phyloP scores from a whole-genome alignment of 495 filamentous ascomycete species.

The Penicillium manginii region DNA sequence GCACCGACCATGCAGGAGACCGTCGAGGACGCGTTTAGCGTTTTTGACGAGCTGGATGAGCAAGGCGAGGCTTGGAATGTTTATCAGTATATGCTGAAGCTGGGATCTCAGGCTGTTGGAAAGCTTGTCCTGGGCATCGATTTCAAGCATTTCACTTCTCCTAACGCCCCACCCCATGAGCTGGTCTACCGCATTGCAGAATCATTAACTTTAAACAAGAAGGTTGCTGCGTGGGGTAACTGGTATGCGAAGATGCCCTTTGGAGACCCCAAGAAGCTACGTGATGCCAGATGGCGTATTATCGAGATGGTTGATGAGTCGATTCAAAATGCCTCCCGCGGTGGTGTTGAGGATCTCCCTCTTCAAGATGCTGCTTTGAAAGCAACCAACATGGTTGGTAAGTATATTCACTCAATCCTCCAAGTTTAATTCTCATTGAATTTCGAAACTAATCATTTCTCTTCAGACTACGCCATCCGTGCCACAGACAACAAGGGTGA shows the following conservation, averaged over 20 bases:
- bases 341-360: constrained; percentile 42
- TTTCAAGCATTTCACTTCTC: constrained; percentile 50
- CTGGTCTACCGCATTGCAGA: constrained; percentile 43
- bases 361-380: constrained; percentile 53
- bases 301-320: constrained; percentile 37
- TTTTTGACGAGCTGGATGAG: constrained; percentile 56
- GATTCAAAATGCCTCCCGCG: constrained; percentile 28
- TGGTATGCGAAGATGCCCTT: constrained; percentile 59
- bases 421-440: background rate
- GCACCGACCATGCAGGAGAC: constrained; percentile 54
- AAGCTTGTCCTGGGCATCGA: constrained; percentile 53
- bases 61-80: constrained; percentile 55
- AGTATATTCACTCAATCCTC: constrained; percentile 6
- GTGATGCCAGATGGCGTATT: constrained; percentile 22
- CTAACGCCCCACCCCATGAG: constrained; percentile 41
- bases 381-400: constrained; percentile 44
- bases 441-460: too few species aligned
- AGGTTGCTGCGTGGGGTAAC: constrained; percentile 42
- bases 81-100: constrained; percentile 61
- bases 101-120: constrained; percentile 53
- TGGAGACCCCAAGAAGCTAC: constrained; percentile 47
- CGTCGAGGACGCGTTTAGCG: constrained; percentile 43
- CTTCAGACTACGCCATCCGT: constrained; percentile 46
- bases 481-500: constrained; percentile 55
- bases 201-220: constrained; percentile 52